Evolutionary conservation across 805 yeast genomes (phyloP).

Genomic region (Sungouiozyma intestinalis): DNA sequence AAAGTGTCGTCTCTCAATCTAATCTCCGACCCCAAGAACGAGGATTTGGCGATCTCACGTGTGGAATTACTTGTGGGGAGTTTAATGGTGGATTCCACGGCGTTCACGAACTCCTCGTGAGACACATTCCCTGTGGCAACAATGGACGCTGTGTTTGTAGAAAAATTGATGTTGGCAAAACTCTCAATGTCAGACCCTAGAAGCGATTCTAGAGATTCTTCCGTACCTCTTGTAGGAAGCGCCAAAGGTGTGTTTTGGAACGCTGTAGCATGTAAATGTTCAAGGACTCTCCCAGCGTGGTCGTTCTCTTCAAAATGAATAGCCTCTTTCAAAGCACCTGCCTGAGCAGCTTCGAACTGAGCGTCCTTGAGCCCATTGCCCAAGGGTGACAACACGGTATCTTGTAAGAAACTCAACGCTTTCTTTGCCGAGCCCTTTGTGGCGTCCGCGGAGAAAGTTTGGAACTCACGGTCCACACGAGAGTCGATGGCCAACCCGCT

Average conservation of each 20-base stretch:
- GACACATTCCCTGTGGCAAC: conserved; percentile 59
- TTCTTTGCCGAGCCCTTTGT: conserved; percentile 38
- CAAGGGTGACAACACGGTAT: conserved; percentile 33
- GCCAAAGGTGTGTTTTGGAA: conserved; percentile 79
- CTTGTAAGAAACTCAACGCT: conserved; percentile 44
- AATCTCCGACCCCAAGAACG: conserved; percentile 78
- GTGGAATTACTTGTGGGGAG: conserved; percentile 32
- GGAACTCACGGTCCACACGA: conserved; percentile 49
- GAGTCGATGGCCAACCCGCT: conserved; percentile 50
- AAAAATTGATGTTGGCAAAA: conserved; percentile 47
- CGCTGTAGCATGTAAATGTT: conserved; percentile 74
- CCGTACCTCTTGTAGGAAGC: conserved; percentile 66
- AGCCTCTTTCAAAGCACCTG: not conserved
- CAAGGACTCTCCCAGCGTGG: conserved; percentile 45
- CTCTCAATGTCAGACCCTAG: conserved; percentile 46
- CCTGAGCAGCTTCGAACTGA: conserved; percentile 34
- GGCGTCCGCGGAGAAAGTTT: conserved; percentile 50
- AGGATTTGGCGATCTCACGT: conserved; percentile 39
- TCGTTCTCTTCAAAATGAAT: conserved; percentile 44
- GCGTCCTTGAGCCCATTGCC: conserved; percentile 37
- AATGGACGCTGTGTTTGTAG: conserved; percentile 54
- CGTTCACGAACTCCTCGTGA: conserved; percentile 60
- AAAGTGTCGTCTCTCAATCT: conserved; percentile 82
- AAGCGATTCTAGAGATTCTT: conserved; percentile 50
- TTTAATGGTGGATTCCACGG: conserved; percentile 42